A percentile compares a stretch with the other conserved stretches of the same genome.
These are phyloP conservation scores for Sonneratia alba DNA, from an alignment of 345 rosid genomes.

Conservation along the genomic window DNA sequence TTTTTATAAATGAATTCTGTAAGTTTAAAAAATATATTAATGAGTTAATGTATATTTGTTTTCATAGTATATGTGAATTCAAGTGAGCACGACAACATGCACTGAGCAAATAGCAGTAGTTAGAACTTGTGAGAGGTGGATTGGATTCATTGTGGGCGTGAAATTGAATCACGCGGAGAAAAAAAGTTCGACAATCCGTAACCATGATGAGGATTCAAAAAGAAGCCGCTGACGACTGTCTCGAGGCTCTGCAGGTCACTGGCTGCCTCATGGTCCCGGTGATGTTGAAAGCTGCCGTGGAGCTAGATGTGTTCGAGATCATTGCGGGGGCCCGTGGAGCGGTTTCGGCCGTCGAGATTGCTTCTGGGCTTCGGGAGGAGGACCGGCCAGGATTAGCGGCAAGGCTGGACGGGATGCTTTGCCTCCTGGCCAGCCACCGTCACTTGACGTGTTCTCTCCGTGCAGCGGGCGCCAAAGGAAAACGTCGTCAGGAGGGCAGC, in stretches of 20 bases:
- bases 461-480: not conserved
- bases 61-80: no score
- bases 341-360: not conserved
- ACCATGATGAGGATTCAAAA: not conserved
- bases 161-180: not conserved
- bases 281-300: not conserved
- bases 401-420: not conserved
- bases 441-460: constrained; percentile 1
- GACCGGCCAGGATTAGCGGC: not conserved
- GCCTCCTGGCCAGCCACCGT: not conserved
- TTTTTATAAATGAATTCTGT: no score
- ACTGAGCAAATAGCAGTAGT: no score
- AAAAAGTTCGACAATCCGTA: not conserved
- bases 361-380: not conserved
- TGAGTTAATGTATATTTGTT: no score
- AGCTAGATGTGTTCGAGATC: not conserved
- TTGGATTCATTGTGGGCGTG: no score
- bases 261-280: not conserved
- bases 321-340: not conserved
- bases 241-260: not conserved
- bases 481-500: not conserved
- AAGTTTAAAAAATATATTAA: no score
- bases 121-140: no score
- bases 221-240: not conserved
- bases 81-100: no score